Conservation (phyloP, 768 basidiomycete species). For the Termitomyces sp. region DNA sequence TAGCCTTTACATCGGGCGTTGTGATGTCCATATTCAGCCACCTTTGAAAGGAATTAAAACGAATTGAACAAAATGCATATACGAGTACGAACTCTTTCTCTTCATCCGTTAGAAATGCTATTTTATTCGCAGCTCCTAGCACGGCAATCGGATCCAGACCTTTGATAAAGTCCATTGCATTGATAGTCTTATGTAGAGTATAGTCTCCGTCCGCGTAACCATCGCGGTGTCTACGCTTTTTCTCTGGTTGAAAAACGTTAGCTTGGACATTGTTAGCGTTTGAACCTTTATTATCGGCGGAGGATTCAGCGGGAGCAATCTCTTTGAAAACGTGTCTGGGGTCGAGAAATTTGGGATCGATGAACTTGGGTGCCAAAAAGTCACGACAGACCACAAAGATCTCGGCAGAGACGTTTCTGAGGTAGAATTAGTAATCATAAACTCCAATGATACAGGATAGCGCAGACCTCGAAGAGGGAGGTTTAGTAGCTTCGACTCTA, state of each 20-base stretch:
- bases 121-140: conserved; percentile 75
- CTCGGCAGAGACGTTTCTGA: conserved; percentile 96
- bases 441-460: neutral
- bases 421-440: conserved; percentile 6
- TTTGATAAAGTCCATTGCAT: conserved; percentile 70
- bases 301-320: conserved; percentile 43
- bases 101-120: conserved; percentile 76
- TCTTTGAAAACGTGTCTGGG: conserved; percentile 98
- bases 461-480: conserved; percentile 87
- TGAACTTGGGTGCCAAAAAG: conserved; percentile 90
- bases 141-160: conserved; percentile 71
- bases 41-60: conserved; percentile 31
- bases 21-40: conserved; percentile 76
- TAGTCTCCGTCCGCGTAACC: conserved; percentile 96
- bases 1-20: conserved; percentile 74
- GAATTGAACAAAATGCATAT: conserved; percentile 2
- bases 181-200: conserved; percentile 75
- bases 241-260: conserved; percentile 97
- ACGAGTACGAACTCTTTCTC: conserved; percentile 64
- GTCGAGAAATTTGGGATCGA: conserved; percentile 98
- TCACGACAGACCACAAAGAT: conserved; percentile 98
- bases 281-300: conserved; percentile 48
- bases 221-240: conserved; percentile 88
- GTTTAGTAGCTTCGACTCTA: conserved; percentile 98
- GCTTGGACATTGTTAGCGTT: conserved; percentile 69